These are phyloP conservation scores for Hypsizygus marmoreus DNA, from an alignment of 768 basidiomycete species.

Conservation along the genomic window DNA sequence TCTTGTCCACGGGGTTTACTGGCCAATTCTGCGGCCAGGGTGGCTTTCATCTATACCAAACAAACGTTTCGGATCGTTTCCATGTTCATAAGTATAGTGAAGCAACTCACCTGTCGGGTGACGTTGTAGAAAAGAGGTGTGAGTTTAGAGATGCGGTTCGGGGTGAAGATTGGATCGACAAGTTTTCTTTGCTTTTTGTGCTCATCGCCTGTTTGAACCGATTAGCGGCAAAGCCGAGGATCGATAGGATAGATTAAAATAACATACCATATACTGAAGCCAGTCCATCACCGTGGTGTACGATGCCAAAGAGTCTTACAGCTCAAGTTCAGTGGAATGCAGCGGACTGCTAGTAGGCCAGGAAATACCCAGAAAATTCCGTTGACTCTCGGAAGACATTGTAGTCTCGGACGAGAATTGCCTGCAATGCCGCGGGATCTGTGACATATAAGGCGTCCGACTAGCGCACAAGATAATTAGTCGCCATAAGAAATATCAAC, in stretches of 20 bases:
- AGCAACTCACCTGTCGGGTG: constrained; percentile 17
- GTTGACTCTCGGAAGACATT: constrained; percentile 24
- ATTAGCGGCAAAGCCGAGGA: neutral
- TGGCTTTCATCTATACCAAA: constrained; percentile 8
- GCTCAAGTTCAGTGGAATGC: neutral
- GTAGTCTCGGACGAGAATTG: constrained; percentile 24
- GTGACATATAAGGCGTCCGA: constrained; percentile 26
- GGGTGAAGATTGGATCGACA: constrained; percentile 24
- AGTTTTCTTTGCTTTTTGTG: constrained; percentile 28
- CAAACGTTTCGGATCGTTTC: neutral
- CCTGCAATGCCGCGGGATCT: constrained; percentile 24
- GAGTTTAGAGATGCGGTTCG: constrained; percentile 23
- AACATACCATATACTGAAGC: constrained; percentile 24
- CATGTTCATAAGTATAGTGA: neutral
- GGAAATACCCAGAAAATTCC: constrained; percentile 24
- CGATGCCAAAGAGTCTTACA: constrained; percentile 25
- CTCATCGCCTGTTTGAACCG: constrained; percentile 18
- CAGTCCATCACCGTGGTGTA: constrained; percentile 25
- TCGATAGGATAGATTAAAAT: neutral
- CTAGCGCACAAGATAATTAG: no score
- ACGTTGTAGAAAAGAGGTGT: constrained; percentile 24
- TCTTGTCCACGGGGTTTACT: constrained; percentile 2
- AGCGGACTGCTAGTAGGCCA: neutral
- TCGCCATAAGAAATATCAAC: no score
- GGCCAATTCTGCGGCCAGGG: constrained; percentile 6